phyloP scores from a whole-genome alignment of 2,329 filamentous ascomycete species.

The Cercospora sojina region DNA sequence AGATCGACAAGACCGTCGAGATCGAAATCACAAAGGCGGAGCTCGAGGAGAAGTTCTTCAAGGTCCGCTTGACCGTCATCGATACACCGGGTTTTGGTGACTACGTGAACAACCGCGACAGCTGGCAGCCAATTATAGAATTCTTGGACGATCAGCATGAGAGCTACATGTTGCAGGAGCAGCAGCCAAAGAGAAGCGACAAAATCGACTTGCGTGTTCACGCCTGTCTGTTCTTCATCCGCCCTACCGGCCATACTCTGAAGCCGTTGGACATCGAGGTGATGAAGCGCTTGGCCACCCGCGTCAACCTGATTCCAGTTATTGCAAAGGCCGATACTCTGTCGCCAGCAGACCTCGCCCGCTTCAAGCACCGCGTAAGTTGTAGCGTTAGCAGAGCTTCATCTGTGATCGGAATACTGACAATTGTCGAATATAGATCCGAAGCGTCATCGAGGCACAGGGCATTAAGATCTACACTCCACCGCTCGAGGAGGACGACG shows the following conservation, averaged over 20 bases:
- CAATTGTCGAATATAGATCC: conserved; percentile 62
- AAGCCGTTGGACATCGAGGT: conserved; percentile 99
- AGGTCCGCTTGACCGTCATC: conserved; percentile 98
- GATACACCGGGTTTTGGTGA: conserved; percentile 98
- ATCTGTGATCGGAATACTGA: conserved; percentile 30
- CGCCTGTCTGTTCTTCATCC: conserved; percentile 97
- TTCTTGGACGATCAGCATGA: conserved; percentile 99
- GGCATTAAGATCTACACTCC: conserved; percentile 99
- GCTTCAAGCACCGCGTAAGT: conserved; percentile 91
- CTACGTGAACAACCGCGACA: conserved; percentile 99
- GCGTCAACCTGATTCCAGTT: conserved; percentile 97
- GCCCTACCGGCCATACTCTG: conserved; percentile 94
- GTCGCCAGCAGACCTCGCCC: conserved; percentile 84
- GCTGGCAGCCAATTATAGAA: conserved; percentile 99
- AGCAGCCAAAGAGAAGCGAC: conserved; percentile 94
- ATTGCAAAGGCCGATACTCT: conserved; percentile 98
- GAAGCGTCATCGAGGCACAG: conserved; percentile 93
- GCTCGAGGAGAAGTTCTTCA: conserved; percentile 99
- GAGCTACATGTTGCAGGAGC: conserved; percentile 99
- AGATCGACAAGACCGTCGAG: conserved; percentile 99
- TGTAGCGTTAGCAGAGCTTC: not conserved
- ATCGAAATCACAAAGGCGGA: conserved; percentile 99
- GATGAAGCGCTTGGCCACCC: conserved; percentile 98
- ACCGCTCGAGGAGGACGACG: conserved; percentile 96
- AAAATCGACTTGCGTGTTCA: conserved; percentile 99